A percentile compares a stretch with the other conserved stretches of the same genome.
phyloP scores from a whole-genome alignment of 2,329 filamentous ascomycete species.

The Gaeumannomyces sp. region DNA sequence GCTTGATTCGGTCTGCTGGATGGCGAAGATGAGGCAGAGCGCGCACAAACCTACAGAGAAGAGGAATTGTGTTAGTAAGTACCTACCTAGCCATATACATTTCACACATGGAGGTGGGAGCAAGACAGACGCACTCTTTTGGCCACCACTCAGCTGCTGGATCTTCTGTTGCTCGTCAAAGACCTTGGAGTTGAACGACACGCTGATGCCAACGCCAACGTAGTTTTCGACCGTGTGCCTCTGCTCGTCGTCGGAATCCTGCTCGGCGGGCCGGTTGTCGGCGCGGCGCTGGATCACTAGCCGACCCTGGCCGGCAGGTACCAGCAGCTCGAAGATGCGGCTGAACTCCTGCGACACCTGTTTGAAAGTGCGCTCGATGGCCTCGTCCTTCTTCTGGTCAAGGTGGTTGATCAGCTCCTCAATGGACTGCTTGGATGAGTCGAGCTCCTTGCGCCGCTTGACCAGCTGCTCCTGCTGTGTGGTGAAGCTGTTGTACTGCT shows the following conservation, averaged over 20 bases:
- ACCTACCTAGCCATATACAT: background rate
- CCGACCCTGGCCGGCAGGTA: slow-evolving; percentile 85
- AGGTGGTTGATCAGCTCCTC: slow-evolving; percentile 87
- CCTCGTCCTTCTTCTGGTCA: slow-evolving; percentile 94
- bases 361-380: slow-evolving; percentile 96
- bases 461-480: slow-evolving; percentile 82
- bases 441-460: slow-evolving; percentile 78
- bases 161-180: slow-evolving; percentile 94
- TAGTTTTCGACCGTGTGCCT: slow-evolving; percentile 84
- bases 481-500: slow-evolving; percentile 97
- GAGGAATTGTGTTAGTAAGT: slow-evolving; percentile 14
- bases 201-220: slow-evolving; percentile 89
- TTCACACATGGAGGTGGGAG: background rate
- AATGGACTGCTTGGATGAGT: slow-evolving; percentile 79
- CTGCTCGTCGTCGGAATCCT: slow-evolving; percentile 63
- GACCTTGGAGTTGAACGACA: slow-evolving; percentile 97
- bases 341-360: slow-evolving; percentile 93
- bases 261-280: slow-evolving; percentile 55
- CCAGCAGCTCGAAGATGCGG: slow-evolving; percentile 87
- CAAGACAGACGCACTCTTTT: slow-evolving; percentile 67
- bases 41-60: slow-evolving; percentile 69
- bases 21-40: slow-evolving; percentile 97
- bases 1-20: slow-evolving; percentile 93
- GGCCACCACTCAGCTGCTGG: slow-evolving; percentile 91
- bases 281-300: slow-evolving; percentile 89